Conservation (phyloP, 805 yeast species). For the Candida silvatica region DNA sequence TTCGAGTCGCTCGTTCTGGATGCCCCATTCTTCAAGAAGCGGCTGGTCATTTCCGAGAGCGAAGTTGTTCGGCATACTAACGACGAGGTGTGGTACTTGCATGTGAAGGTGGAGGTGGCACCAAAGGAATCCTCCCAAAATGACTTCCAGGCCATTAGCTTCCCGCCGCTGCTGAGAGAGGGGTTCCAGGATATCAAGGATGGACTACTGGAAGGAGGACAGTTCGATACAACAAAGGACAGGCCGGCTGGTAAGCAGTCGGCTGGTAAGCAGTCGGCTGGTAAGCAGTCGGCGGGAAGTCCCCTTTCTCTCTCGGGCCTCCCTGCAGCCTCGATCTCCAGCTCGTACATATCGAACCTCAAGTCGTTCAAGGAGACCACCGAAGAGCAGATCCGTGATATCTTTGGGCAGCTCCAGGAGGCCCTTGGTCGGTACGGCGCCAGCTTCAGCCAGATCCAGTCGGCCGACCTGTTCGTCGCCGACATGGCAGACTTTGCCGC, state of each 20-base stretch:
- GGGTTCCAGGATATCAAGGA: slow-evolving; percentile 24
- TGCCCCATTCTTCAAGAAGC: slow-evolving; percentile 71
- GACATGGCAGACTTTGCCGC: slow-evolving; percentile 57
- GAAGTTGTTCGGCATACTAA: slow-evolving; percentile 37
- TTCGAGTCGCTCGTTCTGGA: slow-evolving; percentile 90
- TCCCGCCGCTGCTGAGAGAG: slow-evolving; percentile 28
- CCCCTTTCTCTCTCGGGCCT: slow-evolving; percentile 17
- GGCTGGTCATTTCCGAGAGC: slow-evolving; percentile 32
- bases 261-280: neutral
- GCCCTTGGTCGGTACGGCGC: slow-evolving; percentile 25
- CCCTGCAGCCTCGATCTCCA: slow-evolving; percentile 19
- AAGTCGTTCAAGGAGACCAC: slow-evolving; percentile 22
- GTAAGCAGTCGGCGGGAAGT: slow-evolving; percentile 2
- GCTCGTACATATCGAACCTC: slow-evolving; percentile 37
- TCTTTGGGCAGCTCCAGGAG: slow-evolving; percentile 35
- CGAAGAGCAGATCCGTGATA: slow-evolving; percentile 37
- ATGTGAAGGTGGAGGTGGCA: slow-evolving; percentile 42
- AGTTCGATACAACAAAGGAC: neutral
- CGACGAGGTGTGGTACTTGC: slow-evolving; percentile 67
- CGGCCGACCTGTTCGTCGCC: slow-evolving; percentile 49
- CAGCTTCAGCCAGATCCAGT: slow-evolving; percentile 41
- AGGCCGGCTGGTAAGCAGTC: no score
- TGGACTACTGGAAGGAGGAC: neutral
- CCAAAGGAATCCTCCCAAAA: slow-evolving; percentile 14
- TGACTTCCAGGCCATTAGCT: slow-evolving; percentile 8